Conservation (phyloP, 139 green algal genomes). For the Closterium sp. region DNA sequence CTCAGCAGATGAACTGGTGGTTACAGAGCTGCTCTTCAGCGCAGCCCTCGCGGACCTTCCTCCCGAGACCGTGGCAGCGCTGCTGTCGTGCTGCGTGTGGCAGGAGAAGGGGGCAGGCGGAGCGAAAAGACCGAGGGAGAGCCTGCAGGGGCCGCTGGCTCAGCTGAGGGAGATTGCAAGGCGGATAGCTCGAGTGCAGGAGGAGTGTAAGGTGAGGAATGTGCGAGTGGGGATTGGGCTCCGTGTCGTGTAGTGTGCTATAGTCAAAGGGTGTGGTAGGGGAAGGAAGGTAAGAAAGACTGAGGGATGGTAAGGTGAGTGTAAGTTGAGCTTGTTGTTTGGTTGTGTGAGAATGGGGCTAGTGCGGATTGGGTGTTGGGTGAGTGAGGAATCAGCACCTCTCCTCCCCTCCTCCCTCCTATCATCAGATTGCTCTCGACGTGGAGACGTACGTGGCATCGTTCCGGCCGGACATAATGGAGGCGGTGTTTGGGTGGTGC, state of each 20-base stretch:
- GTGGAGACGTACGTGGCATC: constrained; percentile 72
- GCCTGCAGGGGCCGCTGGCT: constrained; percentile 64
- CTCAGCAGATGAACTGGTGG: constrained; percentile 16
- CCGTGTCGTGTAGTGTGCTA: no score
- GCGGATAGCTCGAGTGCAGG: constrained; percentile 37
- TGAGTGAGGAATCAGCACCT: no score
- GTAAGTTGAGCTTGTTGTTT: no score
- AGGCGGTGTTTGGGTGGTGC: constrained; percentile 75
- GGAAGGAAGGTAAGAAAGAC: no score
- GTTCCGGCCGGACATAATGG: constrained; percentile 77
- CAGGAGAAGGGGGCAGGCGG: constrained; percentile 58
- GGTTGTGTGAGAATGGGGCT: no score
- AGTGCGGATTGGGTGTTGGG: no score
- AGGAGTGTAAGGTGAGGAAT: constrained; percentile 34
- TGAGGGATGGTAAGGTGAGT: no score
- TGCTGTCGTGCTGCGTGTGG: constrained; percentile 72
- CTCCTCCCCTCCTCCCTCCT: no score
- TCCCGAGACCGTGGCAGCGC: constrained; percentile 60
- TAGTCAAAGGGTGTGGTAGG: no score
- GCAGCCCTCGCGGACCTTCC: constrained; percentile 62
- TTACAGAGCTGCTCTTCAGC: constrained; percentile 57
- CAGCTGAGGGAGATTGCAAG: constrained; percentile 60
- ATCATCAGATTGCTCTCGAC: constrained; percentile 49
- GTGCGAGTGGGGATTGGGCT: no score
- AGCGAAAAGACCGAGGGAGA: constrained; percentile 26